Evolutionary conservation across 2,329 filamentous ascomycete genomes (phyloP), one percentile per base, ranked within the genome.

Genomic region (Penicillium sp.): DNA sequence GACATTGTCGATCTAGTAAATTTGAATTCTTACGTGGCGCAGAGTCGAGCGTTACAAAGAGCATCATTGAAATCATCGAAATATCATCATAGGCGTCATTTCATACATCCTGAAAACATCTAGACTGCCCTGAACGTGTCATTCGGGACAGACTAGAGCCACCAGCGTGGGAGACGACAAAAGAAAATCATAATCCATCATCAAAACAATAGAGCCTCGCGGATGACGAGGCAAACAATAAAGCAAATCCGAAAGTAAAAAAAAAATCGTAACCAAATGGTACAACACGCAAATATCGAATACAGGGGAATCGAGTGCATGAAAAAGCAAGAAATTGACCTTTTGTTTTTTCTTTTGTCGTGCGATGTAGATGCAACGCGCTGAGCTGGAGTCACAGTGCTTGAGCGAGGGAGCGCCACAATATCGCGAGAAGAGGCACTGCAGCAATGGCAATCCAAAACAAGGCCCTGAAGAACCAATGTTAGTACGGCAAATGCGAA

Each of bases 271-370:
- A 47, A 54, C 42, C 36, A 53, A 26, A 9, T n/a, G 18, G 33
- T 33, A 35, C 32, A 35, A 45, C 33, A 32, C 35, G 38, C 44
- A 47, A 34, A 50, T 56, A 57, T 40, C 37, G 35, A 40, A 58
- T 61, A 61, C 59, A 63, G 59, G 58, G 59, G 52, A 61, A 61
- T 61, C 53, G 48, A 48, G 44, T 36, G 42, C 42, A 39, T 35
- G 37, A 33, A 45, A 42, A 45, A 53, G 33, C 44, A 43, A 45
- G 52, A 50, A 50, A 32, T 48, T 36, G 32, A 35, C 39, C 37
- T 42, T 52, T 41, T 48, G 39, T 28, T 36, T 42, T 34, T 39
- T 32, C 30, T 32, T 25, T 32, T 25, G 26, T 16, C 11, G 15
- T 26, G 31, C n/a, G 13, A 25, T 30, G 29, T 32, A 32, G 16